A percentile compares a stretch with the other conserved stretches of the same genome.
Conservation (phyloP, 1,139 yeast genomes). For the Geotrichum carabidarum region DNA sequence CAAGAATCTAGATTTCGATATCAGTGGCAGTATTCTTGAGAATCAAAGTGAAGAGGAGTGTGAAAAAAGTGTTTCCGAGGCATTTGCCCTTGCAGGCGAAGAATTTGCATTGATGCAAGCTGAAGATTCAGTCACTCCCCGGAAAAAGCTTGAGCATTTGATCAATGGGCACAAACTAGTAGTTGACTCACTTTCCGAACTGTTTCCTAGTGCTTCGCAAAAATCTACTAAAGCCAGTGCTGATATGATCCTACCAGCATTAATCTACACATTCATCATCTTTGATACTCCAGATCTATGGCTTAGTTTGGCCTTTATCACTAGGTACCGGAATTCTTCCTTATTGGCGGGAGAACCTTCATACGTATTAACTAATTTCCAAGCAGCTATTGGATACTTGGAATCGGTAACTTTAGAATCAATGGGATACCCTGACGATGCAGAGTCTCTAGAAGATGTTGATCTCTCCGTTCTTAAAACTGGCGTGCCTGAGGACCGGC, state of each 20-base stretch:
- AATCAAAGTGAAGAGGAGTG: constrained; percentile 11
- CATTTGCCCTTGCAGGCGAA: constrained; percentile 26
- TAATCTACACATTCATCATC: constrained; percentile 48
- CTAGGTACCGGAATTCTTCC: constrained; percentile 49
- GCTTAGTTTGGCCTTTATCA: constrained; percentile 50
- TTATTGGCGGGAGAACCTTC: constrained; percentile 47
- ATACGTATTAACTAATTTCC: constrained; percentile 59
- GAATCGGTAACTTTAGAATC: constrained; percentile 45
- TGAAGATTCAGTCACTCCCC: constrained; percentile 36
- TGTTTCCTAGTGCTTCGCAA: constrained; percentile 15
- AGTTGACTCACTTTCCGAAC: constrained; percentile 34
- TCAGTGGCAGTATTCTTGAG: constrained; percentile 17
- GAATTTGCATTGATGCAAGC: constrained; percentile 28
- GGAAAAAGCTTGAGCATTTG: constrained; percentile 40
- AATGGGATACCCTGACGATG: constrained; percentile 29
- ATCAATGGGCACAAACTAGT: constrained; percentile 41
- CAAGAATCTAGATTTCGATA: constrained; percentile 29
- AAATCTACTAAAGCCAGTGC: constrained; percentile 33
- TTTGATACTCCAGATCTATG: constrained; percentile 44
- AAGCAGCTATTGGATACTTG: constrained; percentile 57
- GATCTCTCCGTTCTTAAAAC: constrained; percentile 1
- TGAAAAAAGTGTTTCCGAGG: constrained; percentile 5
- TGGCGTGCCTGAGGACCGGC: constrained; percentile 7
- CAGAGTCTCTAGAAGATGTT: background rate
- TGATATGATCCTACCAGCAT: constrained; percentile 53